Conservation (phyloP, 345 rosid genomes). For the Salix caprea region DNA sequence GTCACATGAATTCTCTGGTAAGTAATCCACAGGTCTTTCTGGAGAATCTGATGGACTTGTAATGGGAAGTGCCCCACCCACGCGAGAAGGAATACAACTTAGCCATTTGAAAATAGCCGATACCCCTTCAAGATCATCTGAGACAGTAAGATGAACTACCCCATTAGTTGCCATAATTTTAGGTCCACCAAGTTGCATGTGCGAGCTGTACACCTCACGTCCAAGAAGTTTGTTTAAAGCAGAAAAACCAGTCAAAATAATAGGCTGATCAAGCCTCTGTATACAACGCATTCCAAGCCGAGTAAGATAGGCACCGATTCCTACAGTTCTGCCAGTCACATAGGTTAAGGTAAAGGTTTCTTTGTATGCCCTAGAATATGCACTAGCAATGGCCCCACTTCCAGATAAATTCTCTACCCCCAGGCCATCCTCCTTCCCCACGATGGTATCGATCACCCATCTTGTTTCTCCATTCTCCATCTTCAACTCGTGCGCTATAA, state of each 20-base stretch:
- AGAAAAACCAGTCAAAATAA: constrained; percentile 95
- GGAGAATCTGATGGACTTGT: constrained; percentile 62
- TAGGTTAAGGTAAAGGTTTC: constrained; percentile 94
- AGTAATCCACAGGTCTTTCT: constrained; percentile 81
- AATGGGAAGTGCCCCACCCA: constrained; percentile 83
- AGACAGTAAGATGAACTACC: constrained; percentile 93
- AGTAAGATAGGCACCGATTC: constrained; percentile 98
- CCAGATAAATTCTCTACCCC: constrained; percentile 97
- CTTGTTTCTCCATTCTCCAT: constrained; percentile 69
- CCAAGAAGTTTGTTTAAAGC: constrained; percentile 98
- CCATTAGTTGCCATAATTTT: constrained; percentile 99
- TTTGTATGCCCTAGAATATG: constrained; percentile 90
- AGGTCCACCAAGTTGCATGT: constrained; percentile 99
- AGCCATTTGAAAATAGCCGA: constrained; percentile 91
- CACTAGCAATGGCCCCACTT: constrained; percentile 98
- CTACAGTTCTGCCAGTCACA: constrained; percentile 95
- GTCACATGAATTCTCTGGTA: constrained; percentile 88
- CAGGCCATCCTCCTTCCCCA: constrained; percentile 94
- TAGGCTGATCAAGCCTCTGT: constrained; percentile 98
- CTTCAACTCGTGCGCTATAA: constrained; percentile 84
- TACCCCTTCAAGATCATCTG: constrained; percentile 96
- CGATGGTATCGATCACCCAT: constrained; percentile 91
- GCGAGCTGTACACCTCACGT: constrained; percentile 98
- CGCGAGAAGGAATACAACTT: constrained; percentile 73
- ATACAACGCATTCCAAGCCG: constrained; percentile 99